Base-by-base conservation (phyloP, 1,284 basidiomycete genomes). In the Naganishia sp. region DNA sequence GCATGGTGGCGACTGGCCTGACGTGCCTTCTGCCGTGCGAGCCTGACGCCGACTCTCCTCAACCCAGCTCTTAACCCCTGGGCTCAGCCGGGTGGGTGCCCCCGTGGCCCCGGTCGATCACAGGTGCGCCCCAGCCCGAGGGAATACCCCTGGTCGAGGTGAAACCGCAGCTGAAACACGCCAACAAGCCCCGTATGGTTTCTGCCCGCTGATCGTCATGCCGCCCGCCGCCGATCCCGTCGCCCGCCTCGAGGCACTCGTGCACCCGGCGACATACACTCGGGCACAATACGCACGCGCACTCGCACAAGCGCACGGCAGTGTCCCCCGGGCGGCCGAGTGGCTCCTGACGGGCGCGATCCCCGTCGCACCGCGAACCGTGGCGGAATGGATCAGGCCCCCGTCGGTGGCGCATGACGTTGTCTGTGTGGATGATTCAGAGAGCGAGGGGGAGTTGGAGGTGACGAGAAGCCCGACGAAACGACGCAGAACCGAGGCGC, bases 321-420 rank as follows among this genome's bases (percentile, higher is more conserved):
- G 91, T 73, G 84, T 86, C 7, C 77, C 84, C 60, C 78, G 77
- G 25, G 86, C 91, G 0, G 79, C 79, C 1, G 87, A 86, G 36
- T 73, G 78, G 28, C 69, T 81, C 43, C 71, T 86, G 4, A 21
- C 78, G 7, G 68, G 67, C 42, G 63, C 63, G 36, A 39, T 39
- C 36, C 7, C 2, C 65, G 72, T 69, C 44, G 21, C 59, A 71
- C 50, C 21, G 55, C 69, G 16, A 77, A 80, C 10, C 13, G 36
- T 39, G 63, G 85, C 83, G 77, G 77, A 80, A 42, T 23, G 55
- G 55, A 28, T 28, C 13, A 16, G 18, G 55, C 43, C 16, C 6
- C 2, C 36, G 36, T 3, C 36, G 36, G 1, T 39, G 53, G 53
- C 2, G 31, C 53, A 39, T 59, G 31, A 11, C 3, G 48, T 61